These are phyloP conservation scores for Dacryopinax spathularia DNA, from an alignment of 768 basidiomycete genomes.

Conservation along the genomic window DNA sequence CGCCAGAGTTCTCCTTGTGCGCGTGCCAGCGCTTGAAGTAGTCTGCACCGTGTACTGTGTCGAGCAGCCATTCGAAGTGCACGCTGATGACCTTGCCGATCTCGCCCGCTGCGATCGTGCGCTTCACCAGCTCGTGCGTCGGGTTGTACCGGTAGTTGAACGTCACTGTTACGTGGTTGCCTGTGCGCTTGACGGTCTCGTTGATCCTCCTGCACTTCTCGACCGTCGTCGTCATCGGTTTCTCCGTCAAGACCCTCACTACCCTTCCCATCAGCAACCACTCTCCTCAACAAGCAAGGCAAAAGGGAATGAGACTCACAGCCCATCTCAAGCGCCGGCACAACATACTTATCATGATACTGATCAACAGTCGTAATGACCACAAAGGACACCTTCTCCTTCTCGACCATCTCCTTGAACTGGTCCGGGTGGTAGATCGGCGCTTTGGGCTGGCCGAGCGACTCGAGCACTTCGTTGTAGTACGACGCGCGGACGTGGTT, in stretches of 20 bases:
- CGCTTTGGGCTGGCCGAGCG: conserved; percentile 27
- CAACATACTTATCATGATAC: conserved; percentile 35
- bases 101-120: conserved; percentile 32
- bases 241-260: conserved; percentile 40
- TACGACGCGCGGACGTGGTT: conserved; percentile 33
- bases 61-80: conserved; percentile 41
- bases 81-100: conserved; percentile 38
- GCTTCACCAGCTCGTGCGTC: conserved; percentile 36
- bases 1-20: conserved; percentile 32
- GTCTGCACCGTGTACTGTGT: conserved; percentile 40
- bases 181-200: conserved; percentile 32
- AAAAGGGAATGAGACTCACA: conserved; percentile 18
- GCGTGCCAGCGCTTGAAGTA: conserved; percentile 41
- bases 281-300: background rate
- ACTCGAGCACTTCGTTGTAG: conserved; percentile 31
- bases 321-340: conserved; percentile 31
- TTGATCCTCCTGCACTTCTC: conserved; percentile 35
- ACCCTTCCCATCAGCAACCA: background rate
- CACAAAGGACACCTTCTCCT: conserved; percentile 33
- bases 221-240: conserved; percentile 40
- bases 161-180: conserved; percentile 30
- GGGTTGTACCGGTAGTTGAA: conserved; percentile 39
- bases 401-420: conserved; percentile 34
- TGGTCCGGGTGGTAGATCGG: conserved; percentile 30
- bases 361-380: conserved; percentile 39